Conservation (phyloP, 352 stramenopile species). For the Phytophthora aleatoria region DNA sequence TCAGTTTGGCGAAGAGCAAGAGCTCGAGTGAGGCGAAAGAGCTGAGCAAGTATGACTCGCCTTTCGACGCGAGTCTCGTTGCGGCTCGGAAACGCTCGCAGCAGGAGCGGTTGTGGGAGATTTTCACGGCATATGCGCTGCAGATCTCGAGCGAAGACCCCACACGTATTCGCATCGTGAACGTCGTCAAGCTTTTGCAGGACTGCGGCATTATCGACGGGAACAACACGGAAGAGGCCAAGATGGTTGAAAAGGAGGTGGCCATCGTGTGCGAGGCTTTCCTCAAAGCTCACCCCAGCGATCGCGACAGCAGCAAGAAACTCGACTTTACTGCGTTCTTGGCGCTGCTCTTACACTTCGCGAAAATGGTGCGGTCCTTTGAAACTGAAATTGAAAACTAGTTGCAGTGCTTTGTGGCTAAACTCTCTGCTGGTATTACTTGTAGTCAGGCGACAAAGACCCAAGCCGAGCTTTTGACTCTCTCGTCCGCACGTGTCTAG, state of each 20-base stretch:
- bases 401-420: no score
- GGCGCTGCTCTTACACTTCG: slow-evolving; percentile 68
- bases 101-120: slow-evolving; percentile 79
- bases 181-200: slow-evolving; percentile 77
- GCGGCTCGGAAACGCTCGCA: slow-evolving; percentile 57
- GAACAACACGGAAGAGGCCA: slow-evolving; percentile 53
- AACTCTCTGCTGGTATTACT: background rate
- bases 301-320: slow-evolving; percentile 66
- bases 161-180: slow-evolving; percentile 67
- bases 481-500: slow-evolving; percentile 64
- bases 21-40: slow-evolving; percentile 26
- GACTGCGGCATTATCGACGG: slow-evolving; percentile 75
- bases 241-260: slow-evolving; percentile 76
- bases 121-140: slow-evolving; percentile 78
- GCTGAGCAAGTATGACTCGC: slow-evolving; percentile 56
- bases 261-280: slow-evolving; percentile 78
- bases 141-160: slow-evolving; percentile 81
- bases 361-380: slow-evolving; percentile 55
- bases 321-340: slow-evolving; percentile 77
- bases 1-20: slow-evolving; percentile 18
- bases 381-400: no score
- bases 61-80: slow-evolving; percentile 68
- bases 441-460: slow-evolving; percentile 61
- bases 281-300: slow-evolving; percentile 58
- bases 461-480: slow-evolving; percentile 61